Percentiles rank a stretch among this genome's conserved stretches.
Evolutionary conservation across 306 rosid species (phyloP).

Genomic region (Notholithocarpus densiflorus): DNA sequence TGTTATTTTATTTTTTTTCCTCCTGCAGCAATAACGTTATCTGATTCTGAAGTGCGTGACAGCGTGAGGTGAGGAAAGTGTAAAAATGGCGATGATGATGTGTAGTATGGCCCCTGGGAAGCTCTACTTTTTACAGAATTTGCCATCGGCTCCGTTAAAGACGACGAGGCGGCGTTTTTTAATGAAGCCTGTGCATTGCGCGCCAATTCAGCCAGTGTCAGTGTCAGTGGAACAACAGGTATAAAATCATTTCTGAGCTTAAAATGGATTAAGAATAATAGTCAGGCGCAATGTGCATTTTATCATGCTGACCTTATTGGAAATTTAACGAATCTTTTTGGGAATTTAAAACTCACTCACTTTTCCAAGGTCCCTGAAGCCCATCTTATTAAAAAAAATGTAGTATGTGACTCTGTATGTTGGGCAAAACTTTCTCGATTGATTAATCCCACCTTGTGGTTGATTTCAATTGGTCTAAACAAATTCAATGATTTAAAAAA

Average conservation of each 20-base stretch:
- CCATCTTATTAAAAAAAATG: not conserved
- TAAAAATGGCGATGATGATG: slow-evolving; percentile 36
- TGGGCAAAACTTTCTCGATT: no score
- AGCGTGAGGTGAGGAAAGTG: not conserved
- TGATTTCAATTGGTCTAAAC: no score
- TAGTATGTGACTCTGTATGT: no score
- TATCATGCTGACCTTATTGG: not conserved
- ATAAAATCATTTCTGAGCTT: not conserved
- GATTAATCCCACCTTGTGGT: no score
- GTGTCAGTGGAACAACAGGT: slow-evolving; percentile 43
- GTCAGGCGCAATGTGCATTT: not conserved
- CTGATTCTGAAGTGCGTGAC: slow-evolving; percentile 16
- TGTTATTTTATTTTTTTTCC: not conserved
- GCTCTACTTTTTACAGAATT: not conserved
- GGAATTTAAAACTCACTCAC: not conserved
- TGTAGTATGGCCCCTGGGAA: slow-evolving; percentile 11
- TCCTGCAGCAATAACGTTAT: not conserved
- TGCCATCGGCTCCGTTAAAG: slow-evolving; percentile 1
- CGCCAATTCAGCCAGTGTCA: slow-evolving; percentile 36
- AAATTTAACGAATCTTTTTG: not conserved
- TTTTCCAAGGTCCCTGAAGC: not conserved
- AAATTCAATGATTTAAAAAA: no score
- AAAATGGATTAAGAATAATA: not conserved
- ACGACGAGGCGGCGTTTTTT: slow-evolving; percentile 19
- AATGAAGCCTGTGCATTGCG: slow-evolving; percentile 37